Evolutionary conservation across 2,329 filamentous ascomycete genomes (phyloP).

Genomic region (Neonectria hederae): DNA sequence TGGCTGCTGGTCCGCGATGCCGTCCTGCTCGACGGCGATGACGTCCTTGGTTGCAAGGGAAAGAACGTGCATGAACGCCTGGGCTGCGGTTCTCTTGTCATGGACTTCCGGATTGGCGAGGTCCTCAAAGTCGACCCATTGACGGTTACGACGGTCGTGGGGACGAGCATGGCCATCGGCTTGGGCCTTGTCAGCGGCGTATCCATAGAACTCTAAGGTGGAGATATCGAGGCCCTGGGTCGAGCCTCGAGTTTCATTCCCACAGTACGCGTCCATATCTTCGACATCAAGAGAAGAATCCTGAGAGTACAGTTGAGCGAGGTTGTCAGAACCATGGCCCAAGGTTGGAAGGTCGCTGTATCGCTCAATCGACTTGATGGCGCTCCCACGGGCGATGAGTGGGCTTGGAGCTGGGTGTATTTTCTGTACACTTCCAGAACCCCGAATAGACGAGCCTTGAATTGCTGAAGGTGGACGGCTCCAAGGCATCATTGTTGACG

Average conservation of each 20-base stretch:
- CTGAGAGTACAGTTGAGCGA: constrained; percentile 41
- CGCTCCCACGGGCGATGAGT: constrained; percentile 50
- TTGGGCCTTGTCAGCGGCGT: constrained; percentile 50
- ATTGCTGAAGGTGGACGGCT: constrained; percentile 57
- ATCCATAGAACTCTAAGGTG: constrained; percentile 57
- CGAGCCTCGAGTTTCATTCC: constrained; percentile 45
- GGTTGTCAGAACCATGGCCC: constrained; percentile 46
- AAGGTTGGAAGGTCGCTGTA: constrained; percentile 56
- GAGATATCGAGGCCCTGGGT: constrained; percentile 55
- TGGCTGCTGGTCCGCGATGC: constrained; percentile 45
- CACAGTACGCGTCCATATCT: constrained; percentile 31
- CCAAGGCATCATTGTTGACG: constrained; percentile 63
- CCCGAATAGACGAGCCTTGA: constrained; percentile 58
- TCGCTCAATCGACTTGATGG: constrained; percentile 54
- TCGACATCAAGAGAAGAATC: constrained; percentile 46
- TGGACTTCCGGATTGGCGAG: constrained; percentile 68
- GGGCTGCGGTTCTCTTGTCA: constrained; percentile 72
- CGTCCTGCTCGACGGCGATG: constrained; percentile 70
- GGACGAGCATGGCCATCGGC: constrained; percentile 46
- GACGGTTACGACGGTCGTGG: constrained; percentile 45
- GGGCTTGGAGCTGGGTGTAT: constrained; percentile 47
- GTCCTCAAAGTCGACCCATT: constrained; percentile 72
- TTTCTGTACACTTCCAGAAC: constrained; percentile 51
- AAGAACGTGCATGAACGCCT: constrained; percentile 80
- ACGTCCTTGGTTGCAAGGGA: constrained; percentile 73